Evolutionary conservation across 2,329 filamentous ascomycete genomes (phyloP), one percentile per base, ranked within the genome.

Genomic region (Talaromyces sp.): DNA sequence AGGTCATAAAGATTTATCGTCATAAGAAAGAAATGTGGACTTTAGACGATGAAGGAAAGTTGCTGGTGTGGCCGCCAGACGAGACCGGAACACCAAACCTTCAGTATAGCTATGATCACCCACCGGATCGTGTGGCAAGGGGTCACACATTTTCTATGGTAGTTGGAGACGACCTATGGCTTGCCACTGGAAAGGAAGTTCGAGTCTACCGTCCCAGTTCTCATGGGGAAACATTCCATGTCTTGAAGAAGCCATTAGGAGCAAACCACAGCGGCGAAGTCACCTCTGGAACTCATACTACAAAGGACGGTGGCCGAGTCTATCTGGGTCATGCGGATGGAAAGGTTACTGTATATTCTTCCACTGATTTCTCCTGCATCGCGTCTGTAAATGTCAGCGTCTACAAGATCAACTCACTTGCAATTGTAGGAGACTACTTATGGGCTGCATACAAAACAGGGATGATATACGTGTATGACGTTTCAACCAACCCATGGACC

Each of bases 391-490:
- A 88, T 72, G 86, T 97, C 70, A 98, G 93, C 76, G 86, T 93
- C 15, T 98, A 96, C 84, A 98, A 97, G 78, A 96, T 99, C 77
- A 97, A 93, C 74, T 89, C 90, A 41, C 82, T 99, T 62, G 87
- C 89, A 2, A 91, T 92, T 9, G 90, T 93, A 3, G 93, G 93
- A 5, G 86, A 89, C 67, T 86, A 92, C 72, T 83, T 99, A 0
- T 99, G 95, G 95, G 92, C 93, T 33, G 94, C 90, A 2, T 98
- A 93, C 80, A 97, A 94, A 75, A 97, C 91, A 0, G 95, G 95
- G 17, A 96, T 90, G 84, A 88, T 97, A 37, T 95, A 92, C 72
- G 90, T 98, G 8, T 99, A 97, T 77, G 93, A 99, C 75, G 90
- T 92, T 11, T 86, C 82, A 10, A 85, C 87, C 35, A 87, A 86